phyloP scores from a whole-genome alignment of 2,329 filamentous ascomycete species.

The Calonectria leucothoes region DNA sequence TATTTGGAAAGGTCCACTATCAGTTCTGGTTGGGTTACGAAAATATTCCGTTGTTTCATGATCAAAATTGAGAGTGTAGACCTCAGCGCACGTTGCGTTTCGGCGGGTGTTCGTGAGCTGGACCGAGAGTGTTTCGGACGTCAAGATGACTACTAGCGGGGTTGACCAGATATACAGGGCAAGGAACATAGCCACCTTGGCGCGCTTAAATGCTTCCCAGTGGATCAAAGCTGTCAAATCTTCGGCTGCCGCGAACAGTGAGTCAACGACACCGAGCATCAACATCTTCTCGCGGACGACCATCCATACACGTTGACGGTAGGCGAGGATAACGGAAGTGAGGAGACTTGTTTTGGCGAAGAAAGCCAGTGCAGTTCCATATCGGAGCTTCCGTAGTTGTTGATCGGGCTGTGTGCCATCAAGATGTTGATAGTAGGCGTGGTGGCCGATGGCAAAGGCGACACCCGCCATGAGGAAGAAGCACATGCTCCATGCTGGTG shows the following conservation, averaged over 20 bases:
- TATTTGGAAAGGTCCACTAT: conserved; percentile 16
- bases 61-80: conserved; percentile 15
- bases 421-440: not conserved
- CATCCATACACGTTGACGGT: conserved; percentile 4
- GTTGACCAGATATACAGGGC: conserved; percentile 23
- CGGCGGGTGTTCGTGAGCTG: not conserved
- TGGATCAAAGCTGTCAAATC: conserved; percentile 13
- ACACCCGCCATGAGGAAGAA: not conserved
- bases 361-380: not conserved
- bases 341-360: conserved; percentile 5
- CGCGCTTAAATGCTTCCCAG: conserved; percentile 13
- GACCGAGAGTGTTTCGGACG: conserved; percentile 16
- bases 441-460: not conserved
- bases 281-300: conserved; percentile 1
- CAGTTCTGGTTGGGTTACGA: conserved; percentile 1
- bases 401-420: not conserved
- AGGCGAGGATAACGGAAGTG: not conserved
- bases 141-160: conserved; percentile 25
- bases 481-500: not conserved
- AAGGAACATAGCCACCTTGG: conserved; percentile 15
- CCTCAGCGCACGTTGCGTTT: not conserved
- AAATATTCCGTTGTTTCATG: conserved; percentile 20
- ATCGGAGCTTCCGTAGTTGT: not conserved
- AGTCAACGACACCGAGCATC: conserved; percentile 25
- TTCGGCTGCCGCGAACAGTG: conserved; percentile 16